Evolutionary conservation across 1,284 basidiomycete genomes (phyloP), one percentile per base, ranked within the genome.

Genomic region (Pholiota adiposa): DNA sequence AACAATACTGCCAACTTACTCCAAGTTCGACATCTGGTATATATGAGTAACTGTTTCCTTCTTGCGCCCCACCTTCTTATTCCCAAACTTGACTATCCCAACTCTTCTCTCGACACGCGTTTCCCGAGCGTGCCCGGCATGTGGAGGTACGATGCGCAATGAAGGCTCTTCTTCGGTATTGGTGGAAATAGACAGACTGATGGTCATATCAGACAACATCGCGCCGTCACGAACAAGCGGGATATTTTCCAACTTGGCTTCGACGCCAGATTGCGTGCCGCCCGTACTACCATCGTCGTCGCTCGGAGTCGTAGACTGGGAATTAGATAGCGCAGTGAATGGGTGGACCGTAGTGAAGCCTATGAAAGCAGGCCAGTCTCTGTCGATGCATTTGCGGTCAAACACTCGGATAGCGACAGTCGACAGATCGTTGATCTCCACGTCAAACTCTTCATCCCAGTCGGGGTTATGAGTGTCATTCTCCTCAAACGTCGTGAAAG

Each of bases 361-460:
- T 27, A 69, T 66, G 40, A 69, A 65, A 12, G 63, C 50, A 6
- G 60, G 63, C 64, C 64, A 65, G 12, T 51, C 62, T 3, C 18
- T 25, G 43, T 66, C 65, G 11, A 67, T 64, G 54, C 66, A 66
- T 40, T 69, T 69, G 18, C 59, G 41, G 40, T 69, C 67, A 48
- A 66, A 69, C 19, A 69, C 54, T 4, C 67, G 63, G 8, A 69
- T 40, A n/a, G 65, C 65, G 14, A 65, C 56, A 4, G 65, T 64
- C 19, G 66, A 55, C 3, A 61, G 50, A 48, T 69, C 64, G 21
- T 52, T 49, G n/a, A 69, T 51, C 21, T 59, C 54, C 6, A 65
- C 57, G 43, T 69, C 65, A 41, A 69, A 69, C 48, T 55, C 62
- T 27, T 69, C 67, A 4, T 62, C 49, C 67, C 67, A 69, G 16